Conservation (phyloP, 2,329 filamentous ascomycete species). For the Corynespora cassiicola region DNA sequence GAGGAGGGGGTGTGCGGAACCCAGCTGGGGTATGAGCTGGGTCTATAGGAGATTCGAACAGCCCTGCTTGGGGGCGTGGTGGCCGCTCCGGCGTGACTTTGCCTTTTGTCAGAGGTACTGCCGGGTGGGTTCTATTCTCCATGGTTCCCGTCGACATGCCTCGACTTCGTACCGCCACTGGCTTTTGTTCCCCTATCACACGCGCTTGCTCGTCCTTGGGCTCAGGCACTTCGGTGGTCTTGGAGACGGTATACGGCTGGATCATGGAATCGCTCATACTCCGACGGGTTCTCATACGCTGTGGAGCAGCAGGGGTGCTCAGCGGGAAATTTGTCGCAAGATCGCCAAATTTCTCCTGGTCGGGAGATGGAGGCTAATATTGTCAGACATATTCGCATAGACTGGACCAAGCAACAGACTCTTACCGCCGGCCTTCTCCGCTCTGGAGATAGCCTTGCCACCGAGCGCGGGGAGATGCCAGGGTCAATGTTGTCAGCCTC, state of each 20-base stretch:
- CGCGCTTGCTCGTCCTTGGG: too few relatives aligned
- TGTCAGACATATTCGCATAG: constrained; percentile 15
- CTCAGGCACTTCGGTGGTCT: constrained; percentile 17
- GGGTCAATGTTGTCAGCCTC: constrained; percentile 25
- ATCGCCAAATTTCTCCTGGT: constrained; percentile 27
- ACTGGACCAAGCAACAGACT: constrained; percentile 4
- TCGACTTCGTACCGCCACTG: constrained; percentile 4
- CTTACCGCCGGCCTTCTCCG: constrained; percentile 33
- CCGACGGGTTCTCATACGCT: constrained; percentile 24
- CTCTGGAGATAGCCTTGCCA: constrained; percentile 25
- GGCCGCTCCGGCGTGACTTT: constrained; percentile 30
- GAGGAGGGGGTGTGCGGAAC: constrained; percentile 15
- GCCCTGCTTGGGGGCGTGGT: constrained; percentile 26
- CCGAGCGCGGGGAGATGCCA: constrained; percentile 28
- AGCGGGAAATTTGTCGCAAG: constrained; percentile 32
- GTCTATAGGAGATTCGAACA: constrained; percentile 24
- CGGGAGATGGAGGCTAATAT: constrained; percentile 27
- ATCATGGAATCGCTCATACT: constrained; percentile 34
- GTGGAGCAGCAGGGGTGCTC: constrained; percentile 23
- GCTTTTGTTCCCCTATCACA: too few relatives aligned
- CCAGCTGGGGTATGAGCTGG: not conserved
- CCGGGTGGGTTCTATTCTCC: too few relatives aligned
- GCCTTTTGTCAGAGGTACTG: constrained; percentile 17
- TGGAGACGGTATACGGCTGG: constrained; percentile 18
- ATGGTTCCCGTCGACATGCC: constrained; percentile 23